These are phyloP conservation scores for Juglanconis juglandina DNA, from an alignment of 2,329 filamentous ascomycete species.

Conservation along the genomic window DNA sequence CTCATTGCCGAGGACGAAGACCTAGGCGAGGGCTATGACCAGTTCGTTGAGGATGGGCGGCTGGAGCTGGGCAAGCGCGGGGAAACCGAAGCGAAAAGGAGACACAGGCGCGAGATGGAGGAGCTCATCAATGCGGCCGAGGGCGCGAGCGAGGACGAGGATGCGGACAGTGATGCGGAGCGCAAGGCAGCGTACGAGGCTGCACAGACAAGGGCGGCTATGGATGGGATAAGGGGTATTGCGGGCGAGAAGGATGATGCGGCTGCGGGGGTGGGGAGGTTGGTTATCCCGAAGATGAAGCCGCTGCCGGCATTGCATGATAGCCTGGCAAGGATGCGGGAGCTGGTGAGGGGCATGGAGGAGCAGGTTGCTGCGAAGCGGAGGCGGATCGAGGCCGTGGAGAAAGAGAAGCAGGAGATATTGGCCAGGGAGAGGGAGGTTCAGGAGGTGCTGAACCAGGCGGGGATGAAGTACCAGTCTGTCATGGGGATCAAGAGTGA, in stretches of 20 bases:
- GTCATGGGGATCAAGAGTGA: slow-evolving; percentile 31
- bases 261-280: slow-evolving; percentile 29
- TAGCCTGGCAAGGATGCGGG: slow-evolving; percentile 62
- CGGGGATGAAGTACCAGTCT: slow-evolving; percentile 61
- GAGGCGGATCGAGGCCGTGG: slow-evolving; percentile 61
- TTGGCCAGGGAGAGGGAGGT: slow-evolving; percentile 71
- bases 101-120: slow-evolving; percentile 73
- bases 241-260: slow-evolving; percentile 37
- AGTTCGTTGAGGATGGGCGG: slow-evolving; percentile 81
- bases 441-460: slow-evolving; percentile 75
- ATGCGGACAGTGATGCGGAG: slow-evolving; percentile 67
- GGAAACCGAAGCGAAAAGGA: slow-evolving; percentile 65
- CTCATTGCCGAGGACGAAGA: slow-evolving; percentile 86
- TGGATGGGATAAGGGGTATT: slow-evolving; percentile 62
- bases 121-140: slow-evolving; percentile 73
- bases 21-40: slow-evolving; percentile 87
- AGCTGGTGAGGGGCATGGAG: slow-evolving; percentile 61
- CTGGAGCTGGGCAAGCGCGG: slow-evolving; percentile 76
- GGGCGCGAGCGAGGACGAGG: slow-evolving; percentile 41
- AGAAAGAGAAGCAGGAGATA: slow-evolving; percentile 66
- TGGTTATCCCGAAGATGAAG: slow-evolving; percentile 63
- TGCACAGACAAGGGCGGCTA: slow-evolving; percentile 81
- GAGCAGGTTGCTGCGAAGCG: slow-evolving; percentile 57
- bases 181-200: slow-evolving; percentile 80
- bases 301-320: slow-evolving; percentile 71